Evolutionary conservation across 2,329 filamentous ascomycete species (phyloP).

Genomic region (Ophiostoma sp.): DNA sequence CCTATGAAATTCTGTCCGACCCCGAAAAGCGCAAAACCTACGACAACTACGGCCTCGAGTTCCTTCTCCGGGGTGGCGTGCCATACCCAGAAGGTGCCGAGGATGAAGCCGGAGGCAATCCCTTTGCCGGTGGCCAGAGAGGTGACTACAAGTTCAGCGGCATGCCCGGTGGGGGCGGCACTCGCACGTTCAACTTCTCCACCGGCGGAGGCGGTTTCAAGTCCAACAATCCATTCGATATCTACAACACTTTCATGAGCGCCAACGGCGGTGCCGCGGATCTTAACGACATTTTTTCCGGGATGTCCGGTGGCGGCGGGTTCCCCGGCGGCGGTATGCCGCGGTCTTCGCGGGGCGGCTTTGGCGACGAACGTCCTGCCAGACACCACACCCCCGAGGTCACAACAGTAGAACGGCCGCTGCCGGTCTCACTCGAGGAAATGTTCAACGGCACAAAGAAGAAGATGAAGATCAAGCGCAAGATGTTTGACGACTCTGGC

Average conservation of each 20-base stretch:
- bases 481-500: constrained; percentile 80
- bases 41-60: constrained; percentile 91
- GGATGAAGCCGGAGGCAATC: constrained; percentile 40
- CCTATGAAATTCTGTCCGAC: constrained; percentile 95
- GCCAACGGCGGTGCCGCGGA: constrained; percentile 45
- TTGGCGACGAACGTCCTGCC: constrained; percentile 32
- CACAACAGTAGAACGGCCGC: constrained; percentile 78
- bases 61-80: constrained; percentile 73
- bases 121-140: constrained; percentile 52
- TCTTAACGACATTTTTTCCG: constrained; percentile 51
- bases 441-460: constrained; percentile 81
- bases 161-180: constrained; percentile 48
- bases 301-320: constrained; percentile 42
- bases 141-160: constrained; percentile 31
- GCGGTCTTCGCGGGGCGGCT: constrained; percentile 24
- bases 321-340: constrained; percentile 23
- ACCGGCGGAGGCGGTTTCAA: constrained; percentile 58
- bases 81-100: constrained; percentile 40
- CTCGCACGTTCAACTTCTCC: constrained; percentile 60
- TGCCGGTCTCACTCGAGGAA: constrained; percentile 81
- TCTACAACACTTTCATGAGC: constrained; percentile 80
- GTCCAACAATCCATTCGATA: constrained; percentile 76
- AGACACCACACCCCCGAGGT: constrained; percentile 70
- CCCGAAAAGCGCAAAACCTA: constrained; percentile 95
- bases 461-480: constrained; percentile 97